phyloP scores from a whole-genome alignment of 352 stramenopile species.

The Pelagophyceae sp. region DNA sequence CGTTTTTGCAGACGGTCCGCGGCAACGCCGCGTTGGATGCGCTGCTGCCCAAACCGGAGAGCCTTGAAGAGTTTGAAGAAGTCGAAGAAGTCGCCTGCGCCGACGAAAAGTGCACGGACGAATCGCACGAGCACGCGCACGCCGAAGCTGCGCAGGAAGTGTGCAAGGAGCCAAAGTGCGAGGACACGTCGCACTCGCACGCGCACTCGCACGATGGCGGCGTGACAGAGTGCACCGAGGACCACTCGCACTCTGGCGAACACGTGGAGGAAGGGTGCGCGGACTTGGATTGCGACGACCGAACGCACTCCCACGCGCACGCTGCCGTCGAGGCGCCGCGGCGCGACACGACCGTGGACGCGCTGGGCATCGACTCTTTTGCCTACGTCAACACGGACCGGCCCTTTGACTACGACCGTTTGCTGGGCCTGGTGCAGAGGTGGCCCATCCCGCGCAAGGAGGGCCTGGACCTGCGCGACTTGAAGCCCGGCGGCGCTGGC shows the following conservation, averaged over 20 bases:
- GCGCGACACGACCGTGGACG: not conserved
- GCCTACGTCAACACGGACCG: not conserved
- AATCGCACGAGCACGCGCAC: slow-evolving; percentile 35
- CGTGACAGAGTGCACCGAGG: slow-evolving; percentile 26
- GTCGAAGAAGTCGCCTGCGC: slow-evolving; percentile 26
- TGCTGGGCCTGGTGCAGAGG: not conserved
- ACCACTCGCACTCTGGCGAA: slow-evolving; percentile 18
- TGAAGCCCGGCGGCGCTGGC: slow-evolving; percentile 4
- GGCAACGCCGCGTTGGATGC: not conserved
- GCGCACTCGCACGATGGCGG: slow-evolving; percentile 30
- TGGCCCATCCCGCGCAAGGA: not conserved
- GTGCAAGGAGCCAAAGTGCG: not conserved
- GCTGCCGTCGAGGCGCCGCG: not conserved
- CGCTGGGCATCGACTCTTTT: not conserved
- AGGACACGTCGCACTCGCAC: slow-evolving; percentile 32
- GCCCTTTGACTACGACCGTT: slow-evolving; percentile 5
- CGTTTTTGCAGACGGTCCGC: not conserved
- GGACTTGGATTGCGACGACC: slow-evolving; percentile 1
- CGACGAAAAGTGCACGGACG: slow-evolving; percentile 34
- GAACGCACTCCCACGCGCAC: not conserved
- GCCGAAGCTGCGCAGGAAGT: slow-evolving; percentile 16
- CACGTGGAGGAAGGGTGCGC: not conserved
- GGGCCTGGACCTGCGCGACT: not conserved
- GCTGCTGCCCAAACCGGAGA: not conserved
- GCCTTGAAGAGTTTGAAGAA: not conserved